Base-by-base conservation (phyloP, 495 filamentous ascomycete species). In the Lophiotrema nucula region DNA sequence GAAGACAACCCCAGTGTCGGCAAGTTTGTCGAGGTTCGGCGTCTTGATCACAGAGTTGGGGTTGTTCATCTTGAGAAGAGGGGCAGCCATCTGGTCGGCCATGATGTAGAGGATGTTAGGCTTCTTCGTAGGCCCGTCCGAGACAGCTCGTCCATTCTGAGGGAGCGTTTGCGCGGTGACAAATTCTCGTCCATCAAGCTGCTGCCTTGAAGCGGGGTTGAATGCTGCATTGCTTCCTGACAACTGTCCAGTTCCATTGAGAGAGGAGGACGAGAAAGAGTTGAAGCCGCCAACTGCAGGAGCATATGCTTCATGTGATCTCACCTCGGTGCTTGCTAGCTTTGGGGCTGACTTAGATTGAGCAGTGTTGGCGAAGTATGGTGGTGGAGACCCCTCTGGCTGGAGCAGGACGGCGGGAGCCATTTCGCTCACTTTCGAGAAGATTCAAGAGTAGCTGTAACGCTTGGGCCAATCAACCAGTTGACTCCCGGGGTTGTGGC, bases 11-110 rank as follows among this genome's bases (percentile, higher is more conserved):
- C 88, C 86, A 53, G 81, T 81, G 15, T 80, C 79, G 3, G 89
- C 89, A 48, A 96, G 76, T n/a, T 79, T 75, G 72, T 96, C 88
- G 52, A 95, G 78, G 72, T 95, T 83, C 28, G 90, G 90, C 3
- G 90, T 96, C 71, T 87, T 85, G 72, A 96, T 91, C 61, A 81
- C 83, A 0, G 89, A 93, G 22, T 80, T 72, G 47, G 86, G 80
- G 71, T 93, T 88, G 76, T 95, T 85, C 66, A 92, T 87, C 73
- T 86, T 88, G 50, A 96, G 81, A 56, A 88, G 77, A 12, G 89
- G 90, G 23, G 90, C 89, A 19, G 90, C 85, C 72, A 96, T 83
- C 75, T 96, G 90, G 73, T 96, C 90, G 41, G 90, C 90, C 88
- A 96, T 92, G 72, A 96, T 89, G 73, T 88, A 89, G 46, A 90